phyloP scores from a whole-genome alignment of 495 filamentous ascomycete species.

The Neurospora sp. region DNA sequence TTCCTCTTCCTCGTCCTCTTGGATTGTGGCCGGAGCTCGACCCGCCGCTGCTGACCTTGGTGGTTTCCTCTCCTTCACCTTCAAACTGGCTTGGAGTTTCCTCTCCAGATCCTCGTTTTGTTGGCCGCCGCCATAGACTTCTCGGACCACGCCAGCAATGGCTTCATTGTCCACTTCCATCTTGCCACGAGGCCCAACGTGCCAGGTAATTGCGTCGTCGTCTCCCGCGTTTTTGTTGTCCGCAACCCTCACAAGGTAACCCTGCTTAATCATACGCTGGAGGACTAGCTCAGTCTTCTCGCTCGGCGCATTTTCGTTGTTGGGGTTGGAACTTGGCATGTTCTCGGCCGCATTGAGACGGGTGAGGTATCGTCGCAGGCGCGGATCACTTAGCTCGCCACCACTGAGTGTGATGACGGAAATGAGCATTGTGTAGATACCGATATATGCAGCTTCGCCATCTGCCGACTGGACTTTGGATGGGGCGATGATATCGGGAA shows the following conservation, averaged over 20 bases:
- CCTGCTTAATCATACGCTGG: conserved; percentile 65
- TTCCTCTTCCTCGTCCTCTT: conserved; percentile 10
- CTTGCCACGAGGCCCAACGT: conserved; percentile 76
- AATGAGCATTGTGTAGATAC: conserved; percentile 69
- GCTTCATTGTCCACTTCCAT: conserved; percentile 69
- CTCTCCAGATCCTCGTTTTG: conserved; percentile 39
- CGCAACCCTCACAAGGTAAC: conserved; percentile 66
- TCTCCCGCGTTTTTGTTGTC: conserved; percentile 46
- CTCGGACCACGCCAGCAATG: conserved; percentile 57
- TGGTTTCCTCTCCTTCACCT: conserved; percentile 31
- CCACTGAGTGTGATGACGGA: conserved; percentile 60
- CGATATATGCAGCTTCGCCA: conserved; percentile 69
- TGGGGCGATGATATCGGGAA: conserved; percentile 55
- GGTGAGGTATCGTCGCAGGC: conserved; percentile 60
- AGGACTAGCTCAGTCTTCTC: conserved; percentile 70
- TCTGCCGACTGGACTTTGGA: conserved; percentile 50
- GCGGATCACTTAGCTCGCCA: conserved; percentile 61
- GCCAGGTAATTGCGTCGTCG: conserved; percentile 68
- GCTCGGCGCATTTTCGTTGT: conserved; percentile 47
- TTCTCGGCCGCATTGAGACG: conserved; percentile 68
- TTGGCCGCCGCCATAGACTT: conserved; percentile 39
- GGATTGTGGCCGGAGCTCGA: not conserved
- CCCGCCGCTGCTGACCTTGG: conserved; percentile 1
- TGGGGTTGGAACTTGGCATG: conserved; percentile 33
- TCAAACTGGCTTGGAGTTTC: conserved; percentile 43